Evolutionary conservation across 305 asterid genomes (phyloP).

Genomic region (Fraxinus sp.): DNA sequence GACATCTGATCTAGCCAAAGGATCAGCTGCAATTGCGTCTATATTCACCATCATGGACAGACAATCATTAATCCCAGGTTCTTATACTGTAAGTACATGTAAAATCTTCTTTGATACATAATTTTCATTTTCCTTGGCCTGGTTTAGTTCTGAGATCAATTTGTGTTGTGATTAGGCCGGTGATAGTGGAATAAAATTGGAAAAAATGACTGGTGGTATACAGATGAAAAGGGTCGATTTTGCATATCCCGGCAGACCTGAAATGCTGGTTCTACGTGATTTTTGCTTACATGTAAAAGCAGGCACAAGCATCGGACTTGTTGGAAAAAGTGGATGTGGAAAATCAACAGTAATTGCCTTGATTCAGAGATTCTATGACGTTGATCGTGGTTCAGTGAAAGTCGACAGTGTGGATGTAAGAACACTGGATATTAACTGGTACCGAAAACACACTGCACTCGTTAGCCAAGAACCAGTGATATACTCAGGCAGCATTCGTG

Average conservation of each 20-base stretch:
- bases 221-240: constrained; percentile 70
- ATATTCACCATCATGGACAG: constrained; percentile 72
- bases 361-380: constrained; percentile 79
- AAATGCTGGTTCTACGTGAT: constrained; percentile 42
- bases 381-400: constrained; percentile 50
- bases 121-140: neutral
- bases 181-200: constrained; percentile 35
- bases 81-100: constrained; percentile 32
- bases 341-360: constrained; percentile 73
- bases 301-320: constrained; percentile 74
- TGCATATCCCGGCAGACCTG: constrained; percentile 64
- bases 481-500: constrained; percentile 70
- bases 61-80: constrained; percentile 28
- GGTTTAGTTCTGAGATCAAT: neutral
- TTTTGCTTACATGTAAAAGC: constrained; percentile 63
- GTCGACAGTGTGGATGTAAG: constrained; percentile 65
- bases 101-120: neutral
- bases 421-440: constrained; percentile 56
- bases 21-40: constrained; percentile 72
- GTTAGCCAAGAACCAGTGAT: constrained; percentile 91
- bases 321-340: constrained; percentile 83
- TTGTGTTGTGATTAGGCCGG: constrained; percentile 32
- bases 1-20: constrained; percentile 84
- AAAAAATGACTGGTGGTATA: constrained; percentile 50
- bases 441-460: constrained; percentile 67